Evolutionary conservation across 129 eudicot species (phyloP).

Genomic region (Artemisia tridentata): DNA sequence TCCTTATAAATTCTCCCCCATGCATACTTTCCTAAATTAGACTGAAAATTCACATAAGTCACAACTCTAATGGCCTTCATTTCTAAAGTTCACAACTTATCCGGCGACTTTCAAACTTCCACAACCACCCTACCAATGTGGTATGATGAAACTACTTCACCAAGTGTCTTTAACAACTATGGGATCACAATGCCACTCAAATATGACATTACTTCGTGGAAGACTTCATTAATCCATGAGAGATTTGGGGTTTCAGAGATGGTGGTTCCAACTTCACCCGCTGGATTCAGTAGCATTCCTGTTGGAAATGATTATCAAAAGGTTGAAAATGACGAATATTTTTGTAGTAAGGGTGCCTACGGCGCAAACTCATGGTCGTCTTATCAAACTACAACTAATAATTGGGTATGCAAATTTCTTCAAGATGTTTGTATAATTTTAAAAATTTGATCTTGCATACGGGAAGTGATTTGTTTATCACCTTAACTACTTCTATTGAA

Average conservation of each 20-base stretch:
- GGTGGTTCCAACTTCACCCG: constrained; percentile 33
- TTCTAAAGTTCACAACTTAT: constrained; percentile 36
- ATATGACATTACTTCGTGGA: constrained; percentile 34
- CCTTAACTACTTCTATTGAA: background rate
- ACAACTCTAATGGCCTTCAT: constrained; percentile 31
- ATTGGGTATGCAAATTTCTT: constrained; percentile 41
- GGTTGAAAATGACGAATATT: constrained; percentile 25
- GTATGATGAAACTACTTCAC: constrained; percentile 32
- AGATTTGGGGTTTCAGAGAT: constrained; percentile 41
- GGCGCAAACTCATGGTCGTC: constrained; percentile 38
- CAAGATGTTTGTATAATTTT: background rate
- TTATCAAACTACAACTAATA: constrained; percentile 22
- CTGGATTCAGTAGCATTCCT: constrained; percentile 9
- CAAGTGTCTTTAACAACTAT: constrained; percentile 29
- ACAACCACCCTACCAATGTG: constrained; percentile 35
- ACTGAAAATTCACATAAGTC: background rate
- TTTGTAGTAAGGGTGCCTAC: constrained; percentile 28
- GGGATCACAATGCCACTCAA: constrained; percentile 32
- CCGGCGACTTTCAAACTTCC: constrained; percentile 38
- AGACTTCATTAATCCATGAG: constrained; percentile 30
- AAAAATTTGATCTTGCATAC: constrained; percentile 11
- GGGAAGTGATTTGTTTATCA: background rate
- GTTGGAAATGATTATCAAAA: constrained; percentile 23
- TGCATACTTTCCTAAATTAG: too few species aligned
- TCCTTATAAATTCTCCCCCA: constrained; percentile 29